Conservation (phyloP, 306 rosid species). For the Trichosanthes cucumerina region DNA sequence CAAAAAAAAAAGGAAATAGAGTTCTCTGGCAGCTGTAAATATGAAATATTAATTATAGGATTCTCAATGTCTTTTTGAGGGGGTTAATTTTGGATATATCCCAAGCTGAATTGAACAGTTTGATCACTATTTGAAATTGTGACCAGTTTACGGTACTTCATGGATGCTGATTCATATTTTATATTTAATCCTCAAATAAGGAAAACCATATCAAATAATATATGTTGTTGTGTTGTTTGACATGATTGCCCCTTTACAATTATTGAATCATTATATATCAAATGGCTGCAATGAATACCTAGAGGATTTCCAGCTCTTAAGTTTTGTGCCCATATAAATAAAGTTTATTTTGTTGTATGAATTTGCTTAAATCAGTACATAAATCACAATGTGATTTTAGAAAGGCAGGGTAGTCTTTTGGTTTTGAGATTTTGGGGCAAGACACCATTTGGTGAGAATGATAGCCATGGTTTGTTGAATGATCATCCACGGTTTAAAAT, state of each 20-base stretch:
- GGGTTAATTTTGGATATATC: not conserved
- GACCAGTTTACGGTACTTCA: not conserved
- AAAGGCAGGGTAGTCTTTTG: not conserved
- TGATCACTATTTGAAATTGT: not conserved
- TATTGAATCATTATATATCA: not conserved
- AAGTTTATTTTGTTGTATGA: not conserved
- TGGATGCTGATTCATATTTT: not conserved
- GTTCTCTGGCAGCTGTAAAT: conserved; percentile 8
- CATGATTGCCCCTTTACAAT: not conserved
- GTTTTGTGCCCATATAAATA: not conserved
- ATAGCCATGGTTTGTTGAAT: not conserved
- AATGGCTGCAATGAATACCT: not conserved
- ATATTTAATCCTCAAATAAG: not conserved
- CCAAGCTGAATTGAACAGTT: conserved; percentile 2
- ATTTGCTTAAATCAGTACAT: not conserved
- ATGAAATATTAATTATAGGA: not conserved
- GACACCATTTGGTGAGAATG: not conserved
- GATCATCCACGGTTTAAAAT: not conserved
- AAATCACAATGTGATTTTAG: not conserved
- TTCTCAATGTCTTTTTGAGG: not conserved
- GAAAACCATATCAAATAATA: not conserved
- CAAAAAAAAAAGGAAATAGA: not conserved
- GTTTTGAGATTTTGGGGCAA: not conserved
- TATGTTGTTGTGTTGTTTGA: not conserved
- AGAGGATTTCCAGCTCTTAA: not conserved